phyloP scores from a whole-genome alignment of 2,329 filamentous ascomycete genomes.

The Aspergillus sp. region DNA sequence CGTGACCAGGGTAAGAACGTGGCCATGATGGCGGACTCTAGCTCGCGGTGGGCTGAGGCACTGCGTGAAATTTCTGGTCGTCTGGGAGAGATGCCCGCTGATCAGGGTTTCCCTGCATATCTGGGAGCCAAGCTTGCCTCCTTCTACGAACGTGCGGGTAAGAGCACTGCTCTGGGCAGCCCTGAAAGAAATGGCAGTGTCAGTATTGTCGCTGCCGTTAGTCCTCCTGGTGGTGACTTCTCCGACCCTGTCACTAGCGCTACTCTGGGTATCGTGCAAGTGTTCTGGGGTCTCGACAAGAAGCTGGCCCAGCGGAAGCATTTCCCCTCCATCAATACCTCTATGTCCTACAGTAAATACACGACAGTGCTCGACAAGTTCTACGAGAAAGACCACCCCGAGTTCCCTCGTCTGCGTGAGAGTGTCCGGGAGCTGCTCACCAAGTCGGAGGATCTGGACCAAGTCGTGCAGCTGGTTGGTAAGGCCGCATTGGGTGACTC shows the following conservation, averaged over 20 bases:
- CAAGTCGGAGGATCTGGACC: constrained; percentile 93
- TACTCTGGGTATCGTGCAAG: constrained; percentile 94
- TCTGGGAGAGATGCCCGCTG: constrained; percentile 98
- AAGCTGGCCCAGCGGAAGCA: constrained; percentile 98
- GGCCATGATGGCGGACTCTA: constrained; percentile 99
- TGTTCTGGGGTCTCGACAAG: constrained; percentile 99
- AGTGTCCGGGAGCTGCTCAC: constrained; percentile 89
- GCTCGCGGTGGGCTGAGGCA: constrained; percentile 96
- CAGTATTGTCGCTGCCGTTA: constrained; percentile 95
- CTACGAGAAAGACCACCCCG: constrained; percentile 88
- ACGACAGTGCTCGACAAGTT: constrained; percentile 79
- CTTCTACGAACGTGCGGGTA: constrained; percentile 97
- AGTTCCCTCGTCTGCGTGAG: constrained; percentile 88
- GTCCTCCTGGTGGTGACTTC: constrained; percentile 96
- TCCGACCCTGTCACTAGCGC: constrained; percentile 93
- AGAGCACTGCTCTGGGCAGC: constrained; percentile 76
- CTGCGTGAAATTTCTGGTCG: constrained; percentile 97
- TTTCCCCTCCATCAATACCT: constrained; percentile 97
- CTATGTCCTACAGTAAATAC: constrained; percentile 94
- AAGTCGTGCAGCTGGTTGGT: constrained; percentile 96
- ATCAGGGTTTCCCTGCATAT: constrained; percentile 98
- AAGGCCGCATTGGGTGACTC: constrained; percentile 93
- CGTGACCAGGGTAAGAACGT: constrained; percentile 94
- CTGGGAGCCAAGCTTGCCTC: constrained; percentile 93
- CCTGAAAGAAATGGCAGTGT: constrained; percentile 86